Evolutionary conservation across 108 stramenopile genomes (phyloP).

Genomic region (Skeletonema marinoi): DNA sequence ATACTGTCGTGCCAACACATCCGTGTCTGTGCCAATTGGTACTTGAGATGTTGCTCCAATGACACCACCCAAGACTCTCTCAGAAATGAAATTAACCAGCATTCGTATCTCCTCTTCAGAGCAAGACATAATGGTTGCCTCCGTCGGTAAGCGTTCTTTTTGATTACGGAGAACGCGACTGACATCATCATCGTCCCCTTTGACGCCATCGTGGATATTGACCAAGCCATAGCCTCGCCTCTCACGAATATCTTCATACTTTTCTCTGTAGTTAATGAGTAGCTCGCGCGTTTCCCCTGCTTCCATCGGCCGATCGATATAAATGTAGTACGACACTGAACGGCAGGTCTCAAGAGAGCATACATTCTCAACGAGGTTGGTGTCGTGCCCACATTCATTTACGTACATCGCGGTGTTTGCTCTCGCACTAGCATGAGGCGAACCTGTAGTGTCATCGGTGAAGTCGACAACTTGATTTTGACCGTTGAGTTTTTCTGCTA

Average conservation of each 20-base stretch:
- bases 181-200: slow-evolving; percentile 22
- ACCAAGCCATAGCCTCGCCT: slow-evolving; percentile 40
- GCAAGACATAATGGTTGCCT: slow-evolving; percentile 26
- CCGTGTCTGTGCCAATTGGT: neutral
- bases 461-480: slow-evolving; percentile 42
- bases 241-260: slow-evolving; percentile 36
- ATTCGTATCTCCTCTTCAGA: slow-evolving; percentile 14
- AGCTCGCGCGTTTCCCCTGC: slow-evolving; percentile 43
- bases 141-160: slow-evolving; percentile 21
- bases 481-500: slow-evolving; percentile 30
- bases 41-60: slow-evolving; percentile 17
- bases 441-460: slow-evolving; percentile 40
- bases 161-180: slow-evolving; percentile 28
- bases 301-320: slow-evolving; percentile 25
- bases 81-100: slow-evolving; percentile 24
- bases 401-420: slow-evolving; percentile 40
- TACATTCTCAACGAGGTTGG: slow-evolving; percentile 34
- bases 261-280: slow-evolving; percentile 34
- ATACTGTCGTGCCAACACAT: slow-evolving; percentile 18
- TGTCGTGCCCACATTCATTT: slow-evolving; percentile 45
- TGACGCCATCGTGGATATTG: slow-evolving; percentile 14
- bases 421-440: slow-evolving; percentile 31
- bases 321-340: slow-evolving; percentile 34
- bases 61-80: slow-evolving; percentile 31
- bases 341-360: slow-evolving; percentile 14